phyloP scores from a whole-genome alignment of 306 rosid genomes.

The Gillenia trifoliata region DNA sequence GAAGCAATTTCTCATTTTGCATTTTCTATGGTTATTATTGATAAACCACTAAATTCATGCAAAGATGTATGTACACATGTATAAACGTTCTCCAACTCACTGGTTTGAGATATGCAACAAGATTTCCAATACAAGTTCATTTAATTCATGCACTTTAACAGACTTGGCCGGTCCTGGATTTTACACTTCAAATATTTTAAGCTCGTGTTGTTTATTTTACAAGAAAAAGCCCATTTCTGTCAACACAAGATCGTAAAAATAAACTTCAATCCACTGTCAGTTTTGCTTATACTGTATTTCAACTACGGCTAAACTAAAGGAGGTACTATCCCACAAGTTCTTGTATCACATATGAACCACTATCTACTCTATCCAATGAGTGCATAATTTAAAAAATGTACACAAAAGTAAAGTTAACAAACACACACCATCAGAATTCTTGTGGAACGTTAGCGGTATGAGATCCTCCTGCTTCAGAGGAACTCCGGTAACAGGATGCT shows the following conservation, averaged over 20 bases:
- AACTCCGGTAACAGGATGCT: constrained; percentile 81
- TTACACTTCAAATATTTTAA: background rate
- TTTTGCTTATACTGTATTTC: background rate
- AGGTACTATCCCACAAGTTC: background rate
- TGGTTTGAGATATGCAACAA: background rate
- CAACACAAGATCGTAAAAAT: background rate
- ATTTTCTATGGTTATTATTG: background rate
- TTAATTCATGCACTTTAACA: background rate
- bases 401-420: background rate
- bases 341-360: background rate
- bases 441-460: constrained; percentile 81
- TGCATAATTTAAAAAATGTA: background rate
- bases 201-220: background rate
- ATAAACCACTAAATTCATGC: background rate
- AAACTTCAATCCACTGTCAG: background rate
- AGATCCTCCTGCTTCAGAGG: constrained; percentile 70
- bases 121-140: background rate
- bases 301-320: background rate
- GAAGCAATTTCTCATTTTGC: background rate
- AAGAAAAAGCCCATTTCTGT: background rate
- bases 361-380: background rate
- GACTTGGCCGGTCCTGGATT: background rate
- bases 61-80: background rate
- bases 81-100: background rate
- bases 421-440: constrained; percentile 73